A percentile compares a stretch with the other conserved stretches of the same genome.
phyloP scores from a whole-genome alignment of 441 rosid species.

The Erodium chrysanthum region DNA sequence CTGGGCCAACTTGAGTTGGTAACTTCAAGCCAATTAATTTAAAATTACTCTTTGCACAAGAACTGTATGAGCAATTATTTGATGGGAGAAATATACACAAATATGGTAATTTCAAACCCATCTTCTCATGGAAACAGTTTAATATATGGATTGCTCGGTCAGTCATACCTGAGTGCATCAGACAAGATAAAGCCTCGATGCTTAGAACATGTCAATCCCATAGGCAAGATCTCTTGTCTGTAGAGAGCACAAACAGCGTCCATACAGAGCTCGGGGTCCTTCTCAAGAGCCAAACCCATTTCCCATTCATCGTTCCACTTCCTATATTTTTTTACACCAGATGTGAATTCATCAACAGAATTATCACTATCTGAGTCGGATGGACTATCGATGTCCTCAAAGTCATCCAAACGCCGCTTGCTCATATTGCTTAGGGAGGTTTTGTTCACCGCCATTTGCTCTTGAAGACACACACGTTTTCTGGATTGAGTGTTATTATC shows the following conservation, averaged over 20 bases:
- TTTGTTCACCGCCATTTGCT: not conserved
- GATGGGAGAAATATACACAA: too few relatives aligned
- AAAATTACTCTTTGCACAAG: too few relatives aligned
- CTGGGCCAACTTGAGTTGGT: too few relatives aligned
- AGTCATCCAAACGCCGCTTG: not conserved
- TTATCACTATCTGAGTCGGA: not conserved
- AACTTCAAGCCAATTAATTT: too few relatives aligned
- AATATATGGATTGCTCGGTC: not conserved
- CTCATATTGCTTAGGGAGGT: not conserved
- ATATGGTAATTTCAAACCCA: not conserved
- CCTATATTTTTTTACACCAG: not conserved
- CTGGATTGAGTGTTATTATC: not conserved
- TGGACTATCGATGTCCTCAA: not conserved
- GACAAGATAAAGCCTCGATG: constrained; percentile 13
- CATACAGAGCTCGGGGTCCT: constrained; percentile 24
- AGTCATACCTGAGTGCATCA: constrained; percentile 20
- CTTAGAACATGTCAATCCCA: constrained; percentile 6
- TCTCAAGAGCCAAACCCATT: constrained; percentile 16
- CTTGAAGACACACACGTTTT: not conserved
- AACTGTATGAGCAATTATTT: too few relatives aligned
- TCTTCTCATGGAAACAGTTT: not conserved
- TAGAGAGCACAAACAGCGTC: constrained; percentile 34
- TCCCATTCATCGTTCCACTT: constrained; percentile 22
- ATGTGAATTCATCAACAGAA: not conserved
- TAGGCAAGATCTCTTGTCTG: constrained; percentile 12